These are phyloP conservation scores for Lagenaria siceraria DNA, from an alignment of 306 rosid genomes.

Conservation along the genomic window DNA sequence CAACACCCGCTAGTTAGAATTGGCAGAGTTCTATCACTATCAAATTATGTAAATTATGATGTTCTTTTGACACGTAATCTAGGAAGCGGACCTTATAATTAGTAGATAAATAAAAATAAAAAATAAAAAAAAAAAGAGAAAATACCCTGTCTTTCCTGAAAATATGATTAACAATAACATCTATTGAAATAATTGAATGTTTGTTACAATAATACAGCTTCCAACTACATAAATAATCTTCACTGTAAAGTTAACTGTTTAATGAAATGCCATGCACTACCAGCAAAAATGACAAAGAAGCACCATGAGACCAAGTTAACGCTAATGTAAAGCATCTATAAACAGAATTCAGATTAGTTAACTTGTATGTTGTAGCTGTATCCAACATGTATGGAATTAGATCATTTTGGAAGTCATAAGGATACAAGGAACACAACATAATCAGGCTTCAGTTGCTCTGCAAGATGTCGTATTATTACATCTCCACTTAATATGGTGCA, in stretches of 20 bases:
- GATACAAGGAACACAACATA: conserved; percentile 59
- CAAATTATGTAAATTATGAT: background rate
- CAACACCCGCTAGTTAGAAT: background rate
- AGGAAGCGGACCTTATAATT: background rate
- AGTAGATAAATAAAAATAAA: background rate
- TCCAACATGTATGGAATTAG: background rate
- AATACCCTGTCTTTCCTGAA: background rate
- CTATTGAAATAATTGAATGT: background rate
- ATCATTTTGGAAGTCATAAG: background rate
- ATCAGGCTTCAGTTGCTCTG: conserved; percentile 55
- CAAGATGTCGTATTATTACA: conserved; percentile 80
- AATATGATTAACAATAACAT: background rate
- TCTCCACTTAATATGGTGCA: conserved; percentile 94
- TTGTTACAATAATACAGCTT: background rate
- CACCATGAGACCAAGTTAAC: background rate
- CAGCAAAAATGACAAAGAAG: background rate
- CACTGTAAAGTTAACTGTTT: background rate
- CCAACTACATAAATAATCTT: background rate
- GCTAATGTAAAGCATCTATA: background rate
- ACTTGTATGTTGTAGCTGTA: background rate
- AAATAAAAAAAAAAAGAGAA: no score
- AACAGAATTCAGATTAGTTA: background rate
- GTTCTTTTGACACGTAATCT: background rate
- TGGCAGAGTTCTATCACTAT: background rate
- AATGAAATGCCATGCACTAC: background rate